Base-by-base conservation (phyloP, 352 stramenopile species). In the Phytophthora hibernalis region DNA sequence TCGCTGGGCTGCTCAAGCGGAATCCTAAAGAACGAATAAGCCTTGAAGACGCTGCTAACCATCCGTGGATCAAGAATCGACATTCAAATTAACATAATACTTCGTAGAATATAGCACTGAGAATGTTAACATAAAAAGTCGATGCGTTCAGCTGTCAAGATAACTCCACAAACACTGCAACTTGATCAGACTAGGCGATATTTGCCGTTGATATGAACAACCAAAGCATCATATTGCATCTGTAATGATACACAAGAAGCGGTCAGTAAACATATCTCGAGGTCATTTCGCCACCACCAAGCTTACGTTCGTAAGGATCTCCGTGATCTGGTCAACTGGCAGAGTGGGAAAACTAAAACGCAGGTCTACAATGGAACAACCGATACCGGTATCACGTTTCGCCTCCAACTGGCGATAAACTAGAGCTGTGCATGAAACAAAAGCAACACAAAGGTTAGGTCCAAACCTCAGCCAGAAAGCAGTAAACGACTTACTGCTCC, bases 181-280 rank as follows among this genome's bases (percentile, higher is more conserved):
- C 9, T 53, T 54, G 13, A 63, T 71, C 60, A 92, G 13, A 92
- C 53, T 5, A 88, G 47, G 26, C 72, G 76, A 56, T 91, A 93
- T 33, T 79, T 87, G 57, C 79, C 77, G 26, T 89, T 76, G 24
- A 67, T 31, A 33, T 65, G 61, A 65, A 90, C 84, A 15, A 92
- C 72, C 22, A 92, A 72, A 18, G 73, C 83, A 55, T 93, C 82
- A 64, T 84, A 79, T 77, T 91, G 80, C 40, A 92, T 68, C 85
- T 91, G 66, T 15, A 21, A 31, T 40, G 61, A 22, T 44, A 49
- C 16, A 67, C 26, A 61, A 22, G 31, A 21, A 22, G 28, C 18
- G 5, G 12, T 76, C 11, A 74, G 53, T 24, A 44, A 5, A 21
- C 38, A 49, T 12, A 49, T 13, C 16, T 45, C 6, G 24, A 10